A percentile compares a stretch with the other conserved stretches of the same genome.
phyloP scores from a whole-genome alignment of 176 grass and related monocot species.

The Carex scoparia region DNA sequence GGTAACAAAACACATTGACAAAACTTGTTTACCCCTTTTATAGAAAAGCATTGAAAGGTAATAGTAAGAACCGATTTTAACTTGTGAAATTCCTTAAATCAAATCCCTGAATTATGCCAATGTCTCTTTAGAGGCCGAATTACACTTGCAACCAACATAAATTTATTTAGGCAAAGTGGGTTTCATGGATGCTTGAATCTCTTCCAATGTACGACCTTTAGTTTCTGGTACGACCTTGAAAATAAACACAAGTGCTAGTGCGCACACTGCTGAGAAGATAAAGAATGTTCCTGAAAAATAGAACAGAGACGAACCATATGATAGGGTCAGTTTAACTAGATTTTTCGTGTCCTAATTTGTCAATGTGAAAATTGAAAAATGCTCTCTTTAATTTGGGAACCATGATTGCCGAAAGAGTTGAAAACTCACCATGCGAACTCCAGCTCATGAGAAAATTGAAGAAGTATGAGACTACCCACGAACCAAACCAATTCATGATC shows the following conservation, averaged over 20 bases:
- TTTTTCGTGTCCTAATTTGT: not conserved
- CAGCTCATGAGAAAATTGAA: slow-evolving; percentile 65
- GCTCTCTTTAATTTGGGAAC: not conserved
- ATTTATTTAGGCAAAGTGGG: slow-evolving; percentile 9
- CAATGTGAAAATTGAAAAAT: not conserved
- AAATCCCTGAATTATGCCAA: not conserved
- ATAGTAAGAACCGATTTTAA: not conserved
- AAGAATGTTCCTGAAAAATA: slow-evolving; percentile 35
- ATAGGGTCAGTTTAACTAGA: not conserved
- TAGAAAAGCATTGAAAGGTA: not conserved
- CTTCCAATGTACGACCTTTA: slow-evolving; percentile 46
- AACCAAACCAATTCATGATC: slow-evolving; percentile 54
- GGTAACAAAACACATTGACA: not conserved
- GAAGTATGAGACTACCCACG: slow-evolving; percentile 41
- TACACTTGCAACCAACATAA: not conserved
- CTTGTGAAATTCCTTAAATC: not conserved
- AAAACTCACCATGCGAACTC: slow-evolving; percentile 45
- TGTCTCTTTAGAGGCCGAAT: not conserved
- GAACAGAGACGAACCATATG: not conserved
- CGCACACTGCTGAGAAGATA: slow-evolving; percentile 29
- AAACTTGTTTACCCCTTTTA: not conserved
- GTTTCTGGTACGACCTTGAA: slow-evolving; percentile 35
- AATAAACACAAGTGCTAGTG: slow-evolving; percentile 33
- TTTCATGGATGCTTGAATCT: slow-evolving; percentile 55
- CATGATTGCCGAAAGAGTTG: not conserved